Evolutionary conservation across 192 early-diverging fungal species (phyloP), one percentile per base, ranked within the genome.

Genomic region (Rhizophagus sp.): DNA sequence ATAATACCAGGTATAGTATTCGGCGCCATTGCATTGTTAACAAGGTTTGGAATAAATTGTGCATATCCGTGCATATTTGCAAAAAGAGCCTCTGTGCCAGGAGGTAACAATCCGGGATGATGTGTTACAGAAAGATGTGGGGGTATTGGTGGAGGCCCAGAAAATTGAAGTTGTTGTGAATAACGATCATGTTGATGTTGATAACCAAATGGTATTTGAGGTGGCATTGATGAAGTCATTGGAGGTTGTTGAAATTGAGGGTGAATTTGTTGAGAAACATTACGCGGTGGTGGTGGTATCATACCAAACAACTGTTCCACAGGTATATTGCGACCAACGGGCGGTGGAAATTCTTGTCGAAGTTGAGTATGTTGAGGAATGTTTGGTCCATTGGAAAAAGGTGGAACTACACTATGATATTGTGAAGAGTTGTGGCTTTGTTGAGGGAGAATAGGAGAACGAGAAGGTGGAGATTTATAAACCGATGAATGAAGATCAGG

Each of bases 1-100:
- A 30, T 24, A 17, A 19, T 69, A 79, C 77, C 77, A 30, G 77
- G 39, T 77, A 77, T 41, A 44, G 24, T 65, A 57, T 79, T 68
- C 19, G 77, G 77, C 22, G 41, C 39, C n/a, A 79, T 69, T 69
- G 77, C 64, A 69, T 69, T 79, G 30, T 79, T 79, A 19, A 79
- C 77, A 39, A 79, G 24, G 39, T 79, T 79, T 4, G 77, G 77
- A 36, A 79, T 79, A 62, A 79, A 79, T 8, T 79, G 77, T 30
- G 77, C 67, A 57, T 79, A 79, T 34, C 77, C 77, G 24, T 79
- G 77, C 77, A 79, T 79, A 39, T 79, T 79, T 57, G 77, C 77
- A 30, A 79, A 79, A 52, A 79, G 50, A 64, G 77, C 77, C 50
- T 79, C 77, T 13, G 77, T 69, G 24, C 63, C 66, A 33, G 77